A percentile compares a stretch with the other conserved stretches of the same genome.
phyloP scores from a whole-genome alignment of 1,284 basidiomycete genomes.

The Leccinum subrobustum region DNA sequence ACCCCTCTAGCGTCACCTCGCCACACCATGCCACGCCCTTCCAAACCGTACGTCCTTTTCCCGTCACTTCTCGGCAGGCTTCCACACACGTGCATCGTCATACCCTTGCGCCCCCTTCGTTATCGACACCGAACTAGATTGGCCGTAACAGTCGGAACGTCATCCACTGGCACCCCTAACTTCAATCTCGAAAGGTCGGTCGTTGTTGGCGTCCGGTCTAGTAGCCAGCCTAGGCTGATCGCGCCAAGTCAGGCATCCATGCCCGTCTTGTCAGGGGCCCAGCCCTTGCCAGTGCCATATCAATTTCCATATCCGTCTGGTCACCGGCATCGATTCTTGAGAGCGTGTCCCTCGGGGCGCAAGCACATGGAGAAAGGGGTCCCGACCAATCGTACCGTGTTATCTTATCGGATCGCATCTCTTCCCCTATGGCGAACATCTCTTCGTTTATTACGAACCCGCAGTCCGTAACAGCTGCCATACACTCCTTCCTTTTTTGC shows the following conservation, averaged over 20 bases:
- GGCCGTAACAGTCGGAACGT: constrained; percentile 5
- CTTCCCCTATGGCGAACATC: constrained; percentile 1
- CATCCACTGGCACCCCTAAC: not conserved
- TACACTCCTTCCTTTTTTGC: not conserved
- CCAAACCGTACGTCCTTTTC: not conserved
- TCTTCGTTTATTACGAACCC: not conserved
- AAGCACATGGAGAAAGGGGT: not conserved
- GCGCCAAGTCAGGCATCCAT: not conserved
- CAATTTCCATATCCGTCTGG: not conserved
- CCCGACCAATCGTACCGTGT: not conserved
- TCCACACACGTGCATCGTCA: constrained; percentile 6
- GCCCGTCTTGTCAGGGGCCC: not conserved
- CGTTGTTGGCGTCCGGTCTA: not conserved
- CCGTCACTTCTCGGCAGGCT: not conserved
- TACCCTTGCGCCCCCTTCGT: not conserved
- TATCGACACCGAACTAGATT: not conserved
- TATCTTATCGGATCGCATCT: constrained; percentile 24
- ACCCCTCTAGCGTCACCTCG: not conserved
- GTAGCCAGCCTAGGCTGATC: constrained; percentile 3
- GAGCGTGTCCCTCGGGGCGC: constrained; percentile 15
- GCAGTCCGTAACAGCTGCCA: not conserved
- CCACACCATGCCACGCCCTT: not conserved
- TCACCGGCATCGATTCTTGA: constrained; percentile 3
- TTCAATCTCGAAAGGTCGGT: not conserved
- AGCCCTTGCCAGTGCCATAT: not conserved